Conservation (phyloP, 2,329 filamentous ascomycete species). For the Colletotrichum eremochloae region DNA sequence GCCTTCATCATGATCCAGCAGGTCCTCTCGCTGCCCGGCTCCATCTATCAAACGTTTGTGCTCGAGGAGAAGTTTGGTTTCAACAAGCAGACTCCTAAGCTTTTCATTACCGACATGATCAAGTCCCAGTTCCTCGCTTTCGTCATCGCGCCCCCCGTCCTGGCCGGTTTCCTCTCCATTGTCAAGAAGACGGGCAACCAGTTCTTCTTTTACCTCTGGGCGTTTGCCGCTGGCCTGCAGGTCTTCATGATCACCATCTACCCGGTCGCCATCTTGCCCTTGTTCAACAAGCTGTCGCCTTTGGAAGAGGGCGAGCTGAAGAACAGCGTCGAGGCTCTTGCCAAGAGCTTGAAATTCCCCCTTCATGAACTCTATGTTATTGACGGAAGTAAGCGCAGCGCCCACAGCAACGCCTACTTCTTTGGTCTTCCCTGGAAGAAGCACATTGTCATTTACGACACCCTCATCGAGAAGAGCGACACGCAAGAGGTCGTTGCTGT, state of each 20-base stretch:
- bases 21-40: constrained; percentile 81
- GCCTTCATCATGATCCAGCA: constrained; percentile 87
- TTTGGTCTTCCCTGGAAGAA: constrained; percentile 99
- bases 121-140: constrained; percentile 89
- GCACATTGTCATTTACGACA: constrained; percentile 99
- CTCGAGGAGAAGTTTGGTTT: constrained; percentile 98
- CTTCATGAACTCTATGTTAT: constrained; percentile 95
- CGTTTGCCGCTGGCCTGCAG: constrained; percentile 90
- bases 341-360: constrained; percentile 88
- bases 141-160: constrained; percentile 85
- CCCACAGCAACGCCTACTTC: constrained; percentile 94
- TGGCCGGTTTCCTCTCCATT: constrained; percentile 92
- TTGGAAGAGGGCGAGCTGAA: constrained; percentile 90
- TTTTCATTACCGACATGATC: constrained; percentile 91
- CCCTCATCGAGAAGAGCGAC: constrained; percentile 94
- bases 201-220: constrained; percentile 99
- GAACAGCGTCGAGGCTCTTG: constrained; percentile 86
- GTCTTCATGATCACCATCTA: constrained; percentile 97
- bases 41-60: constrained; percentile 94
- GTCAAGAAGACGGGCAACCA: constrained; percentile 92
- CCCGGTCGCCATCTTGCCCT: constrained; percentile 90
- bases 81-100: constrained; percentile 94
- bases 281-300: constrained; percentile 98
- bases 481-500: constrained; percentile 95
- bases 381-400: constrained; percentile 87